Base-by-base conservation (phyloP, 805 yeast species). In the Saccharomycopsis sp. region DNA sequence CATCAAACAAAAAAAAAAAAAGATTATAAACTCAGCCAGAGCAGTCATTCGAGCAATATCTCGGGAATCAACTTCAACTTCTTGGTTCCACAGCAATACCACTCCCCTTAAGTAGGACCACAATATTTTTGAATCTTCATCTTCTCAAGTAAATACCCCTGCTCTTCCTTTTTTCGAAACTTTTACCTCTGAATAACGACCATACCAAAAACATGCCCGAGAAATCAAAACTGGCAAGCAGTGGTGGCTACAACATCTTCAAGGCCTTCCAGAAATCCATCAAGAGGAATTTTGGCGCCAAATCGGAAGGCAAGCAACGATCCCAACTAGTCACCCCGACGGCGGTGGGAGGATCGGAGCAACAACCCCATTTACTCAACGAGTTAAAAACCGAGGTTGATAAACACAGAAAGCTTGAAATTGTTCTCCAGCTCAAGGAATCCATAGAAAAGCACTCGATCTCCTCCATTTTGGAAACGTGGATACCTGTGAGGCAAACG, bases 381-480 rank as follows among this genome's bases (percentile, higher is more conserved):
- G 39, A 37, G n/a, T 31, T 46, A 25, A 27, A 38, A 26, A 35
- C 38, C 2, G 27, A 9, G 12, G 41, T 44, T 16, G 38, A 38
- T 22, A 38, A 46, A 20, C 38, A 39, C 22, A 21, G 34, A 26
- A 39, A 41, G 31, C 20, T 46, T n/a, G 45, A 39, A 20, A 40
- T 43, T 5, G 7, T 46, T n/a, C 25, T 39, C 8, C 36, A 39
- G 17, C 38, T 46, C 8, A 42, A 43, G 21, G 27, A 32, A 19
- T 34, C 41, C 7, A 40, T 46, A 3, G 37, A 43, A 29, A 18
- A 29, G 8, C 35, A 34, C 7, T 43, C 47, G 13, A 43, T 46
- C 13, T 43, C 49, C 4, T 46, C 49, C 13, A 46, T 46, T 6
- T 21, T 46, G 23, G 49, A 43, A 32, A 43, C 49, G 3, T 46